Evolutionary conservation across 192 early-diverging fungal species (phyloP).

Genomic region (Oehlia diaphana): DNA sequence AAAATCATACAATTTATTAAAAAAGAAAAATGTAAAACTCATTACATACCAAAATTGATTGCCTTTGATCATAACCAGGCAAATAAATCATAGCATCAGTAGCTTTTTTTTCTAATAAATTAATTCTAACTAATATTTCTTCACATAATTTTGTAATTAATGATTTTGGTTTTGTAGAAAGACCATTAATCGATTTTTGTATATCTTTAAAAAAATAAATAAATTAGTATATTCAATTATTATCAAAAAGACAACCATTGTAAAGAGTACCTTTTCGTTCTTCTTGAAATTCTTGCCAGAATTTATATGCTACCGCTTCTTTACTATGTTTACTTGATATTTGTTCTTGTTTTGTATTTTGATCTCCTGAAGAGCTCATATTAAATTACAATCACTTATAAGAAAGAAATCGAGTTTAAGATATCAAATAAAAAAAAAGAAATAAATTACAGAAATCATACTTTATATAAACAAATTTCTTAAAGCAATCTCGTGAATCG

Average conservation of each 20-base stretch:
- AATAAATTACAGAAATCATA: no score
- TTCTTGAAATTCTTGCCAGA: slow-evolving; percentile 30
- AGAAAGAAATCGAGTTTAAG: no score
- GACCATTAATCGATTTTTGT: not conserved
- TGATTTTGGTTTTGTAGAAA: slow-evolving; percentile 7
- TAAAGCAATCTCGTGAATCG: no score
- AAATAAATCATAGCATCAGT: slow-evolving; percentile 65
- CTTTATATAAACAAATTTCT: no score
- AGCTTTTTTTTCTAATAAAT: slow-evolving; percentile 55
- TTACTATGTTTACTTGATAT: not conserved
- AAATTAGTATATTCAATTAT: not conserved
- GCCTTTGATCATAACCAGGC: slow-evolving; percentile 68
- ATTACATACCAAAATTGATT: slow-evolving; percentile 50
- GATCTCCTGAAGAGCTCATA: not conserved
- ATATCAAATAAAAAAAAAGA: no score
- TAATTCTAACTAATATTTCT: slow-evolving; percentile 47
- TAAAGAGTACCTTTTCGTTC: slow-evolving; percentile 16
- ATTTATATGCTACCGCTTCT: slow-evolving; percentile 23
- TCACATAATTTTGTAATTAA: slow-evolving; percentile 32
- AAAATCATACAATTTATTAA: not conserved
- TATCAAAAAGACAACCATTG: no score
- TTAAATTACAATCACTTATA: not conserved
- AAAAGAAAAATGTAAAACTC: not conserved
- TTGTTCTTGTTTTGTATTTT: not conserved
- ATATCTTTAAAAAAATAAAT: slow-evolving; percentile 3